Base-by-base conservation (phyloP, 2,329 filamentous ascomycete genomes). In the Ceratocystis alfenasii region DNA sequence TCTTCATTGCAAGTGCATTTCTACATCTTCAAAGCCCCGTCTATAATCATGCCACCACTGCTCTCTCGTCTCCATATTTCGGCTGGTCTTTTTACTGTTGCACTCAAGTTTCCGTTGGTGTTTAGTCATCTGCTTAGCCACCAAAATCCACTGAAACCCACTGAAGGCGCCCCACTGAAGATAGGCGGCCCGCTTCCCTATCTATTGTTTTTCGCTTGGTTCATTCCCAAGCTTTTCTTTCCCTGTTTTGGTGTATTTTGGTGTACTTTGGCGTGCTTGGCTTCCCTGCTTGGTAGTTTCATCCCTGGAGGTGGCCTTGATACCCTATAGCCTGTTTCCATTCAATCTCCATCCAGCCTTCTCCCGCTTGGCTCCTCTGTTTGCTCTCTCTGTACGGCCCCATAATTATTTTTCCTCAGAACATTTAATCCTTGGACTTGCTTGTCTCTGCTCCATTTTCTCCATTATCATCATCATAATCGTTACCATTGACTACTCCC, bases 381-480 rank as follows among this genome's bases (percentile, higher is more conserved):
- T 28, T 57, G 53, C 53, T 17, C 20, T 17, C 53, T 22, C 25
- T 30, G 30, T 57, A 57, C 36, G 36, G 36, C 36, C 8, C 36
- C 36, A 41, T 15, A 41, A 41, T 57, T 57, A 15, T n/a, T 57
- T 57, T 33, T 33, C 53, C n/a, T 30, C 28, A 5, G n/a, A 17
- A 33, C 28, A 57, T 30, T 22, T 41, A 41, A 57, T 57, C 25
- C 53, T 57, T 17, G 53, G 53, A 12, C 53, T 30, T 57, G 53
- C n/a, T 57, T 57, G 25, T 57, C 36, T 57, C 53, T 57, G 15
- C 28, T 57, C 30, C 53, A 57, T 57, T 57, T 57, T 57, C 53
- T 57, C 53, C 53, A 57, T 57, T n/a, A 57, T 30, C 53, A 57
- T 57, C 53, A 57, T 15, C 53, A 57, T 55, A 25, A 57, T 28